Evolutionary conservation across 768 basidiomycete species (phyloP), one percentile per base, ranked within the genome.

Genomic region (Tephrocybe rancida): DNA sequence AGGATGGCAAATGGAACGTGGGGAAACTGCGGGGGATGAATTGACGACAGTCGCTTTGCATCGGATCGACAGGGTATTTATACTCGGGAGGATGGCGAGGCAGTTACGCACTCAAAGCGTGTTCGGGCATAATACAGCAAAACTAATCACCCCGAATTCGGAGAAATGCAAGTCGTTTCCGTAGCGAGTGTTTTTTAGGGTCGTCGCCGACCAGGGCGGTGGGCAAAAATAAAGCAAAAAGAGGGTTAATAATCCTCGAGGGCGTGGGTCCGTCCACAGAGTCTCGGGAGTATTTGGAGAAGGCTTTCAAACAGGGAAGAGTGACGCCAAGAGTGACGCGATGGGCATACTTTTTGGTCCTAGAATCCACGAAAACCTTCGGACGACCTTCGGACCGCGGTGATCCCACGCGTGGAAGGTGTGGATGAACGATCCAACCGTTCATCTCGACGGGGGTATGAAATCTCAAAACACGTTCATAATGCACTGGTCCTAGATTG

Each of bases 11-110:
- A 19, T 32, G 50, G 37, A 54, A 38, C 51, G 51, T 60, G 52
- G 32, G 57, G 52, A 44, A 51, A 13, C 41, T 53, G 44, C 44
- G 58, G 58, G 58, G 54, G 44, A 11, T 41, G 48, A 59, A 56
- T 54, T 50, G 39, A 37, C 42, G 24, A 50, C 44, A 22, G 47
- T 52, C 55, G 61, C 61, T 59, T 62, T 57, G 54, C 58, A 53
- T 55, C 55, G 52, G 58, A 55, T 62, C 50, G 55, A 46, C 25
- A 38, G 59, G 24, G 46, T 56, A 61, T 66, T 63, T 66, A 66
- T 59, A 62, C 49, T 22, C 48, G 47, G 38, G 52, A 22, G 51
- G 26, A 48, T 41, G 47, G 54, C 42, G 44, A 48, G 52, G 52
- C 41, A 38, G 54, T 52, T 56, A 57, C 46, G 25, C 14, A 30